phyloP scores from a whole-genome alignment of 2,329 filamentous ascomycete species.

The Alternaria sp. region DNA sequence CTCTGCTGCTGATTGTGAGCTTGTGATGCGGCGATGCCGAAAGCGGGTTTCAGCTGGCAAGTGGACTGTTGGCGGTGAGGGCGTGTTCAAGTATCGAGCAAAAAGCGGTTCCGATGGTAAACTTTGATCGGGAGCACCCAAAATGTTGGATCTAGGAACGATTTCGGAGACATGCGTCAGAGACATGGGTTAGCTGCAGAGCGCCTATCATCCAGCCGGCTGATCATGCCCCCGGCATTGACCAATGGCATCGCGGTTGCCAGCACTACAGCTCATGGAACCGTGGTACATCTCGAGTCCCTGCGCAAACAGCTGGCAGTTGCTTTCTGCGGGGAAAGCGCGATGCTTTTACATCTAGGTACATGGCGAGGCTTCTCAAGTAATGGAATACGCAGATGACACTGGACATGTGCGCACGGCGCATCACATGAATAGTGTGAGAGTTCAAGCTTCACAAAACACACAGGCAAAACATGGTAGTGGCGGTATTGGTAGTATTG shows the following conservation, averaged over 20 bases:
- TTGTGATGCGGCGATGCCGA: slow-evolving; percentile 46
- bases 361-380: background rate
- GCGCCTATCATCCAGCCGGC: slow-evolving; percentile 3
- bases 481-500: slow-evolving; percentile 32
- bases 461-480: slow-evolving; percentile 15
- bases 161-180: slow-evolving; percentile 5
- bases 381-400: background rate
- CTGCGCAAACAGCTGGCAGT: slow-evolving; percentile 1
- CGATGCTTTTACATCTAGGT: background rate
- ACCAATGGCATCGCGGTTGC: slow-evolving; percentile 26
- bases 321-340: background rate
- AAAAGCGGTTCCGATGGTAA: slow-evolving; percentile 3
- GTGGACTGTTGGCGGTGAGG: slow-evolving; percentile 25
- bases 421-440: background rate
- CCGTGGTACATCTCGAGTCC: background rate
- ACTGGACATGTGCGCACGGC: background rate
- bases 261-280: background rate
- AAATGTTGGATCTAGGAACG: slow-evolving; percentile 27
- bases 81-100: background rate
- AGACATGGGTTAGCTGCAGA: slow-evolving; percentile 24
- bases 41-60: slow-evolving; percentile 18
- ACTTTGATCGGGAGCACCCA: background rate
- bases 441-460: background rate
- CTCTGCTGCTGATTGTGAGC: slow-evolving; percentile 20
- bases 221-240: slow-evolving; percentile 31